Evolutionary conservation across 768 basidiomycete genomes (phyloP).

Genomic region (Zangia roseola): DNA sequence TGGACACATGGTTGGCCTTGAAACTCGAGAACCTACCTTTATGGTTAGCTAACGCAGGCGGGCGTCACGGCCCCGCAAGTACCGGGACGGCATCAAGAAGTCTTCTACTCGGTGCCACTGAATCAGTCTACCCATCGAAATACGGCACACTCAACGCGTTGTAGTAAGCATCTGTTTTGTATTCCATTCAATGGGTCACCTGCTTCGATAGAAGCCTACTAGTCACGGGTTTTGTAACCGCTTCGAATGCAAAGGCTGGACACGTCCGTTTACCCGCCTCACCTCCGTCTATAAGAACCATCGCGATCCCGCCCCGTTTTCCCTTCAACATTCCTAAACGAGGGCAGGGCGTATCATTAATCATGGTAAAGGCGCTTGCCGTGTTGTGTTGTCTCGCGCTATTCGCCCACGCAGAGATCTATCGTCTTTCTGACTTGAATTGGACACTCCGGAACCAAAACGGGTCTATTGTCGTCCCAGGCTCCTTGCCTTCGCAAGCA

Average conservation of each 20-base stretch:
- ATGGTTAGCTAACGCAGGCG: too few relatives aligned
- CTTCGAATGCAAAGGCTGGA: background rate
- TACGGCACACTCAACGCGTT: background rate
- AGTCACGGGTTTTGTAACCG: conserved; percentile 3
- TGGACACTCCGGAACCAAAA: conserved; percentile 58
- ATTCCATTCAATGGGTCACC: background rate
- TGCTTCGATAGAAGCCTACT: background rate
- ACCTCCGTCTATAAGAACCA: background rate
- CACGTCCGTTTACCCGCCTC: background rate
- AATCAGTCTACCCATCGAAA: too few relatives aligned
- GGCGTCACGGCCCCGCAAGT: too few relatives aligned
- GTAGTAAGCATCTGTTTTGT: background rate
- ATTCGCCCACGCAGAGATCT: conserved; percentile 24
- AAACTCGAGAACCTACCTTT: too few relatives aligned
- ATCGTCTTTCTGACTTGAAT: conserved; percentile 44
- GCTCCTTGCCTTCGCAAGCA: conserved; percentile 49
- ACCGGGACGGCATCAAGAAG: too few relatives aligned
- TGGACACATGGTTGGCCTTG: too few relatives aligned
- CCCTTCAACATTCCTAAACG: background rate
- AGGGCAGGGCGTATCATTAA: background rate
- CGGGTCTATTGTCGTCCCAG: conserved; percentile 52
- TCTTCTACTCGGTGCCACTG: too few relatives aligned
- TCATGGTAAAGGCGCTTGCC: conserved; percentile 5
- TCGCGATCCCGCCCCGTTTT: background rate
- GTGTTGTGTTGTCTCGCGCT: conserved; percentile 9